These are phyloP conservation scores for Colletotrichum echinochloae DNA, from an alignment of 2,329 filamentous ascomycete species.

Conservation along the genomic window DNA sequence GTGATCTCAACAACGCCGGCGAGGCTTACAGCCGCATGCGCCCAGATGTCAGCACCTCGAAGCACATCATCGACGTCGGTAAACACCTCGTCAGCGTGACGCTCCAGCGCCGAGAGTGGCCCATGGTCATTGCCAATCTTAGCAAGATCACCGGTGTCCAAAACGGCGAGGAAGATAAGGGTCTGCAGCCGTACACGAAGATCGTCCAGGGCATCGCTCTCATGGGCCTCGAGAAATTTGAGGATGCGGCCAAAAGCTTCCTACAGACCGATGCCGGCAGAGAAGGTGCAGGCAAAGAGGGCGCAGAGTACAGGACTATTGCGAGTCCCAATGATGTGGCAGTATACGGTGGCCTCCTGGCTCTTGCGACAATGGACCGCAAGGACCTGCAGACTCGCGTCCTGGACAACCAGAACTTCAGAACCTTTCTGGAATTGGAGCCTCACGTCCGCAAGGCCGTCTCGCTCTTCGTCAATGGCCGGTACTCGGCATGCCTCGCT, in stretches of 20 bases:
- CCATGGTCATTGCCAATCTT: slow-evolving; percentile 69
- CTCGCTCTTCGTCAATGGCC: slow-evolving; percentile 87
- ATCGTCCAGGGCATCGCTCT: slow-evolving; percentile 64
- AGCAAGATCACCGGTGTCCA: slow-evolving; percentile 72
- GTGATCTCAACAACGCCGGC: slow-evolving; percentile 77
- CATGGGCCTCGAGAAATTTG: slow-evolving; percentile 60
- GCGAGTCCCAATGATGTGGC: slow-evolving; percentile 89
- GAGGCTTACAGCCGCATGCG: slow-evolving; percentile 90
- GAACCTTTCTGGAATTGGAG: slow-evolving; percentile 90
- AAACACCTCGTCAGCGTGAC: slow-evolving; percentile 82
- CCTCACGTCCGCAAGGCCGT: slow-evolving; percentile 94
- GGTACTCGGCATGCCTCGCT: slow-evolving; percentile 86
- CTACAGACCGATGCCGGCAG: slow-evolving; percentile 65
- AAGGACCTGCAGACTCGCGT: slow-evolving; percentile 79
- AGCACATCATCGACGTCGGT: slow-evolving; percentile 86
- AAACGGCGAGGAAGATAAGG: slow-evolving; percentile 59
- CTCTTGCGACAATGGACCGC: slow-evolving; percentile 89
- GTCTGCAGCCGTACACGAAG: slow-evolving; percentile 63
- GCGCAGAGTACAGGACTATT: slow-evolving; percentile 74
- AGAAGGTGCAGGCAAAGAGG: slow-evolving; percentile 52
- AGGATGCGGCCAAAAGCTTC: slow-evolving; percentile 79
- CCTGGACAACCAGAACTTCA: slow-evolving; percentile 84
- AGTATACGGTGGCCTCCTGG: slow-evolving; percentile 89
- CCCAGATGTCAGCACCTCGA: slow-evolving; percentile 85
- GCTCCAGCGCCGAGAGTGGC: slow-evolving; percentile 83